Percentiles rank a stretch among this genome's conserved stretches.
phyloP scores from a whole-genome alignment of 768 basidiomycete species.

The Hericium rajendrae region DNA sequence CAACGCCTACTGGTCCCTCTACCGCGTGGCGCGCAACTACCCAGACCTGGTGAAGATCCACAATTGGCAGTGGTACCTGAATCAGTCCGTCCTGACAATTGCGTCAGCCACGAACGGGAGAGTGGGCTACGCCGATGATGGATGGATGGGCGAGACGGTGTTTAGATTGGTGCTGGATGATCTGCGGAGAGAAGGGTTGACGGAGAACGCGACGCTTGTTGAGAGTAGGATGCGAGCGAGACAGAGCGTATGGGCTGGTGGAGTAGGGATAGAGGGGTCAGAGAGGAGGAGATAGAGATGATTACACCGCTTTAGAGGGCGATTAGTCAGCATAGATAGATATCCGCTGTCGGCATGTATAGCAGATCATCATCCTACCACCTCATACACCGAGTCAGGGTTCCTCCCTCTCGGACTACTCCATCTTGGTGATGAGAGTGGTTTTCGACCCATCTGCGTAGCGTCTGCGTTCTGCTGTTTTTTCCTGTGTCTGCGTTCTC shows the following conservation, averaged over 20 bases:
- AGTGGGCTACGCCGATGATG: conserved; percentile 37
- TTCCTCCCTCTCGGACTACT: too few species aligned
- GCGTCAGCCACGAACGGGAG: conserved; percentile 33
- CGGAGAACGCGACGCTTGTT: conserved; percentile 36
- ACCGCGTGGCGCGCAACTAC: conserved; percentile 50
- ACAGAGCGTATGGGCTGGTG: conserved; percentile 33
- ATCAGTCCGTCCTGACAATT: conserved; percentile 42
- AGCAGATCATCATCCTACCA: too few species aligned
- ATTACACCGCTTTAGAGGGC: too few species aligned
- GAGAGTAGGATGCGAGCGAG: conserved; percentile 38
- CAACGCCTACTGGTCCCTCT: conserved; percentile 42
- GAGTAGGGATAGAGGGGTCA: too few species aligned
- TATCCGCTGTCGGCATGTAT: too few species aligned
- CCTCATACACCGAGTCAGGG: too few species aligned
- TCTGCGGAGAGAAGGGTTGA: conserved; percentile 41
- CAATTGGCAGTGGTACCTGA: conserved; percentile 49
- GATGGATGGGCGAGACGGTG: conserved; percentile 52
- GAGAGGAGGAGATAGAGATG: too few species aligned
- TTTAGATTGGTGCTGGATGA: conserved; percentile 37
- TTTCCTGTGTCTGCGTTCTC: too few species aligned
- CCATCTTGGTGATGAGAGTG: too few species aligned
- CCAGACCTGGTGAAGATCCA: conserved; percentile 36
- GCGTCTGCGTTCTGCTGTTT: too few species aligned
- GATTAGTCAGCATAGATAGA: too few species aligned
- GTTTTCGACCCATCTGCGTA: too few species aligned